Percentiles rank a stretch among this genome's conserved stretches.
phyloP scores from a whole-genome alignment of 257 asterid species.

The Solanum ahanhuiri region DNA sequence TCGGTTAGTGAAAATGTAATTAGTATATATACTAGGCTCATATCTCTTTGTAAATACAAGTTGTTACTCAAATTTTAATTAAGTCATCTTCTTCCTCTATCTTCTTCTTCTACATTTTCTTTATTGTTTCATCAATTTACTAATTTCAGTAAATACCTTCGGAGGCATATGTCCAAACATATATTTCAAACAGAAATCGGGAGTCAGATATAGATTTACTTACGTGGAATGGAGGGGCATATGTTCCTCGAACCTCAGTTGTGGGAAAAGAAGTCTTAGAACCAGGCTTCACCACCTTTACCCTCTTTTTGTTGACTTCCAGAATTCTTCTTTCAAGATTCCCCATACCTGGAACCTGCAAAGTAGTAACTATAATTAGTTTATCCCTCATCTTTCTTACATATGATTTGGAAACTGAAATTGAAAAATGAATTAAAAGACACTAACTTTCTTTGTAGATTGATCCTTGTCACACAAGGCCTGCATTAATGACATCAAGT shows the following conservation, averaged over 20 bases:
- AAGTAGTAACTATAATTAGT: background rate
- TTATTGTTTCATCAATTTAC: background rate
- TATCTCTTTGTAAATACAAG: background rate
- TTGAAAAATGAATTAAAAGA: background rate
- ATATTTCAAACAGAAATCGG: background rate
- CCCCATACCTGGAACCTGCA: constrained; percentile 76
- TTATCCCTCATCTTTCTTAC: background rate
- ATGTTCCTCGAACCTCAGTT: constrained; percentile 86
- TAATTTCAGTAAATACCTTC: background rate
- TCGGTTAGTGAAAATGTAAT: too few species aligned
- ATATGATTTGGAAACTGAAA: background rate
- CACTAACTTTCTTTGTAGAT: constrained; percentile 63
- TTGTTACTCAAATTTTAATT: background rate
- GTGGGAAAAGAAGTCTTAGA: constrained; percentile 89
- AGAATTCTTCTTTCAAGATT: constrained; percentile 78
- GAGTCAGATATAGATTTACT: constrained; percentile 1
- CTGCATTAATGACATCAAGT: constrained; percentile 22
- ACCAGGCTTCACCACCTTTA: constrained; percentile 90
- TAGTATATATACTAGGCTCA: background rate
- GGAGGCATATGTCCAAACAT: background rate
- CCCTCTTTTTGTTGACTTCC: constrained; percentile 76
- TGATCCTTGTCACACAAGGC: constrained; percentile 83
- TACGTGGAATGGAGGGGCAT: constrained; percentile 95
- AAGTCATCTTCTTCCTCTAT: background rate
- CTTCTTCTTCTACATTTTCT: background rate